phyloP scores from a whole-genome alignment of 768 basidiomycete genomes.

The Phylloporus rhodoxanthus region DNA sequence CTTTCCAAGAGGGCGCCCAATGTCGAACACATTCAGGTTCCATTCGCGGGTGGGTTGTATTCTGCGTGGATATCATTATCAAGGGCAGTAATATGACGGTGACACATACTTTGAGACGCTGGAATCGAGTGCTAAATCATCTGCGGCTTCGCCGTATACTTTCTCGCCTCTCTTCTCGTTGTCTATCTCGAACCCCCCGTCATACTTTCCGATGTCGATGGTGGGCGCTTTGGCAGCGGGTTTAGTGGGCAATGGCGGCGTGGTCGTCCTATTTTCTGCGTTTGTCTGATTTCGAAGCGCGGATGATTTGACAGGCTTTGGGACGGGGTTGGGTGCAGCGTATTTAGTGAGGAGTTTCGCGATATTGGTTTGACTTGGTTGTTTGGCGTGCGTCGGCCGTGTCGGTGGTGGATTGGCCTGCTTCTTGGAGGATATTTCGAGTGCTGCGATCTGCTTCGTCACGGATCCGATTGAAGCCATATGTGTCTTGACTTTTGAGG shows the following conservation, averaged over 20 bases:
- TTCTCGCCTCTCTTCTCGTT: conserved; percentile 72
- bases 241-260: conserved; percentile 23
- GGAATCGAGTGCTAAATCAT: conserved; percentile 80
- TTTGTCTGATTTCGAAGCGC: conserved; percentile 39
- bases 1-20: conserved; percentile 95
- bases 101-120: conserved; percentile 56
- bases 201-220: conserved; percentile 85
- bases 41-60: conserved; percentile 76
- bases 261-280: conserved; percentile 21
- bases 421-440: conserved; percentile 57
- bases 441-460: conserved; percentile 62
- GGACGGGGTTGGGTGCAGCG: conserved; percentile 52
- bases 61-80: conserved; percentile 31
- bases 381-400: conserved; percentile 41
- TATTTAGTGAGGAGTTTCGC: conserved; percentile 72
- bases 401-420: conserved; percentile 30
- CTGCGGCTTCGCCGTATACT: conserved; percentile 72
- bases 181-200: conserved; percentile 93
- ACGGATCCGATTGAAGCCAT: conserved; percentile 48
- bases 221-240: conserved; percentile 14
- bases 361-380: conserved; percentile 54
- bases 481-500: conserved; percentile 6
- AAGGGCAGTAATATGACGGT: not conserved
- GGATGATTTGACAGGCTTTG: conserved; percentile 32
- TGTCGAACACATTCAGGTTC: conserved; percentile 82